These are phyloP conservation scores for Mimosa bimucronata DNA, from an alignment of 306 rosid species.

Conservation along the genomic window DNA sequence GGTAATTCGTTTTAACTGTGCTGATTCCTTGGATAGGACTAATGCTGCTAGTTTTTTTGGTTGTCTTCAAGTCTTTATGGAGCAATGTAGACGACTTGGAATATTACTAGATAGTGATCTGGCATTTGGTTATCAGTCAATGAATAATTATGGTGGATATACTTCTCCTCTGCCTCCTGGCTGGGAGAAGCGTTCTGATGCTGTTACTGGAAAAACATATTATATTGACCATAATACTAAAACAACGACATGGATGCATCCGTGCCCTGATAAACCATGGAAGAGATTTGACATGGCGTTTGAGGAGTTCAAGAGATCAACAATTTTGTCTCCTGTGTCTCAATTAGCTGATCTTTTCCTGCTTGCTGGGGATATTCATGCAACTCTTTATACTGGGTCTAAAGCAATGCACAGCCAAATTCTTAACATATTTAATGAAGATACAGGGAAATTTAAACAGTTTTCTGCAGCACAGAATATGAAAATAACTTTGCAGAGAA, in stretches of 20 bases:
- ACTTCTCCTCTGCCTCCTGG: constrained; percentile 97
- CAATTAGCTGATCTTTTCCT: constrained; percentile 92
- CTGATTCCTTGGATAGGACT: constrained; percentile 98
- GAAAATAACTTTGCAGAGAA: constrained; percentile 94
- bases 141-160: constrained; percentile 70
- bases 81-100: constrained; percentile 97
- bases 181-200: constrained; percentile 97
- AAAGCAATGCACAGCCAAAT: constrained; percentile 99
- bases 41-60: constrained; percentile 99
- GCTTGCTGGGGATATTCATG: constrained; percentile 98
- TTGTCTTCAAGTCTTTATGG: constrained; percentile 89
- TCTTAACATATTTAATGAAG: constrained; percentile 94
- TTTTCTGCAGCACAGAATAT: constrained; percentile 95
- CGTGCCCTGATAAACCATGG: constrained; percentile 99
- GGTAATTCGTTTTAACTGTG: constrained; percentile 91
- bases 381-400: constrained; percentile 97
- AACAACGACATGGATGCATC: constrained; percentile 98
- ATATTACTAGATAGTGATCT: constrained; percentile 87
- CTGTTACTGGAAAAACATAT: constrained; percentile 88
- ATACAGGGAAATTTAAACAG: constrained; percentile 90
- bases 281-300: constrained; percentile 97
- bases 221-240: constrained; percentile 94
- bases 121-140: constrained; percentile 70
- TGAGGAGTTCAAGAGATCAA: constrained; percentile 92
- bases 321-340: constrained; percentile 87